These are phyloP conservation scores for Phytophthora macrochlamydospora DNA, from an alignment of 352 stramenopile species.

Conservation along the genomic window DNA sequence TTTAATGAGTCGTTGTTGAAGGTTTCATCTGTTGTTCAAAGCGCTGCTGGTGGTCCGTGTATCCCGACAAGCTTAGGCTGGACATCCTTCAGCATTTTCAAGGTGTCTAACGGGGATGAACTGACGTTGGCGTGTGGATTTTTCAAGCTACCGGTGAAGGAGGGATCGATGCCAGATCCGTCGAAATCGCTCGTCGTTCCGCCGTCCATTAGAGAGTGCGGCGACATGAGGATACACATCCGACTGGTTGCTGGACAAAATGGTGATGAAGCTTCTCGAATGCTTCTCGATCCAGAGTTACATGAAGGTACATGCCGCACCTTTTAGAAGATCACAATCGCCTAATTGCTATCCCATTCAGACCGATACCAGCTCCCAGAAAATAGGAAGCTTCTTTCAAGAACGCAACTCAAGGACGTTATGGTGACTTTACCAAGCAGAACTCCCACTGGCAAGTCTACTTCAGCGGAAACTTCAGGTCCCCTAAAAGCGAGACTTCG, in stretches of 20 bases:
- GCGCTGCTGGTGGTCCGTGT: slow-evolving; percentile 1
- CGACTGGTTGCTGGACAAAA: slow-evolving; percentile 39
- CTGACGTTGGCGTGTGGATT: slow-evolving; percentile 26
- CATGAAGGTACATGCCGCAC: slow-evolving; percentile 27
- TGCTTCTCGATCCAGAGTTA: slow-evolving; percentile 42
- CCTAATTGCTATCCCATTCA: neutral
- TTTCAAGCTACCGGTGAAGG: slow-evolving; percentile 48
- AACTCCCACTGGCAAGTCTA: slow-evolving; percentile 4
- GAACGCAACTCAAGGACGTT: slow-evolving; percentile 13
- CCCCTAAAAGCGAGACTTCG: slow-evolving; percentile 8
- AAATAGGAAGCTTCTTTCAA: slow-evolving; percentile 4
- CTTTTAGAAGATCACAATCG: neutral
- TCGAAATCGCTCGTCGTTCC: slow-evolving; percentile 32
- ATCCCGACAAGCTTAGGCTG: slow-evolving; percentile 44
- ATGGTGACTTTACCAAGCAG: slow-evolving; percentile 12
- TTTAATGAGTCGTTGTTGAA: slow-evolving; percentile 5
- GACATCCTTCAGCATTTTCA: slow-evolving; percentile 48
- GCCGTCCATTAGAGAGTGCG: slow-evolving; percentile 10
- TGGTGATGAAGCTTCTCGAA: slow-evolving; percentile 27
- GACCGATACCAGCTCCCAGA: slow-evolving; percentile 25
- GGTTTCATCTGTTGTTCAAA: slow-evolving; percentile 25
- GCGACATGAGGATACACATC: slow-evolving; percentile 36
- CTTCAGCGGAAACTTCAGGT: neutral
- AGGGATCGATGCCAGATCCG: slow-evolving; percentile 48
- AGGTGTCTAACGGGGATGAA: slow-evolving; percentile 4